These are phyloP conservation scores for Solidago caesia DNA, from an alignment of 129 eudicot species.

Conservation along the genomic window DNA sequence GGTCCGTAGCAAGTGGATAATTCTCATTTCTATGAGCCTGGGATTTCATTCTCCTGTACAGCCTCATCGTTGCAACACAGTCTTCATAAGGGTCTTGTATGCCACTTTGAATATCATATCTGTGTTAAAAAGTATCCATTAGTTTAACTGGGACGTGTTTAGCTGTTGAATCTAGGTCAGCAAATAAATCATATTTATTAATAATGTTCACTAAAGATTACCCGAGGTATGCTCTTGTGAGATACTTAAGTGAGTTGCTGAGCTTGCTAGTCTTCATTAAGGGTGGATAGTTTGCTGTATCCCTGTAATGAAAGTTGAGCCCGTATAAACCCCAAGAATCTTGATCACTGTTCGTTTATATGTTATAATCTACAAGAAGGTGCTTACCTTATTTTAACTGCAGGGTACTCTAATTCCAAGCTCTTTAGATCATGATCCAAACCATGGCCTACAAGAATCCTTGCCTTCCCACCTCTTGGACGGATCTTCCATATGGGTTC, in stretches of 20 bases:
- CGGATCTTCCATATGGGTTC: conserved; percentile 98
- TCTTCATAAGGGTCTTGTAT: conserved; percentile 94
- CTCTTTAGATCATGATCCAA: conserved; percentile 83
- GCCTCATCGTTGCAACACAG: conserved; percentile 86
- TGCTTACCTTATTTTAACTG: conserved; percentile 61
- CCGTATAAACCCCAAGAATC: conserved; percentile 8
- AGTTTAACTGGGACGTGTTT: not conserved
- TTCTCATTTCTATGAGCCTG: conserved; percentile 70
- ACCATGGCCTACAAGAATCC: conserved; percentile 94
- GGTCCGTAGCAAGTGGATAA: conserved; percentile 73
- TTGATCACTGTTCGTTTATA: not conserved
- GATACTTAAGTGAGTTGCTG: conserved; percentile 94
- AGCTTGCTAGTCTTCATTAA: conserved; percentile 99
- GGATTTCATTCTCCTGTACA: conserved; percentile 80
- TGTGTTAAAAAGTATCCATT: conserved; percentile 23
- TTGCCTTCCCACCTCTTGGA: conserved; percentile 78
- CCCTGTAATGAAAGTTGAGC: conserved; percentile 48
- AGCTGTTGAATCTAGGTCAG: too few species aligned
- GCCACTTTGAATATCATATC: conserved; percentile 86
- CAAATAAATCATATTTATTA: not conserved
- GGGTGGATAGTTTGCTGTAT: conserved; percentile 95
- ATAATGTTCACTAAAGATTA: conserved; percentile 27
- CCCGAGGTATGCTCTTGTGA: conserved; percentile 96
- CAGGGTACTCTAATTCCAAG: conserved; percentile 77
- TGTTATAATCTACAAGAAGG: conserved; percentile 14